A percentile compares a stretch with the other conserved stretches of the same genome.
Conservation (phyloP, 345 rosid species). For the Hevea brasiliensis region DNA sequence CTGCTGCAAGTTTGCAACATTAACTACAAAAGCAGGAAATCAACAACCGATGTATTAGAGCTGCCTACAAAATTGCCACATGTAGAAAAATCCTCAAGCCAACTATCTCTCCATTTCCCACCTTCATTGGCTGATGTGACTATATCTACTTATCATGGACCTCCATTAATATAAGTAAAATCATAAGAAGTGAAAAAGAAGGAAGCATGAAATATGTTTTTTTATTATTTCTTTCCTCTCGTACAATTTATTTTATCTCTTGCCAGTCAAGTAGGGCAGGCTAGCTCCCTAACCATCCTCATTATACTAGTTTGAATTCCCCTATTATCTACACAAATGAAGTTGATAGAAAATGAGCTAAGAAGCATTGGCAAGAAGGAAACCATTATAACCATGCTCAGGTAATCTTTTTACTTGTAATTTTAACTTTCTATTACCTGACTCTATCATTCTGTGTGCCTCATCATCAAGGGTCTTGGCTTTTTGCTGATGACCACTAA, state of each 20-base stretch:
- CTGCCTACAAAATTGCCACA: background rate
- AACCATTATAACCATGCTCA: background rate
- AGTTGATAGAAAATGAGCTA: background rate
- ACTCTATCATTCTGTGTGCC: background rate
- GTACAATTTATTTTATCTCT: background rate
- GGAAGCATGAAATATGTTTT: background rate
- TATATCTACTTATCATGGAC: background rate
- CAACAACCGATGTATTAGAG: background rate
- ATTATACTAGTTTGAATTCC: background rate
- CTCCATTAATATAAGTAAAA: background rate
- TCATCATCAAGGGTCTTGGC: background rate
- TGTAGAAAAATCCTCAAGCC: background rate
- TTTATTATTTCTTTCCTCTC: background rate
- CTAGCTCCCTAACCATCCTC: background rate
- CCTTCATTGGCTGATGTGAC: background rate
- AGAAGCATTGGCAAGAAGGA: background rate
- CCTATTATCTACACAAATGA: background rate
- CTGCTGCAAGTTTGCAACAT: too few species aligned
- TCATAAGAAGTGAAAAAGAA: background rate
- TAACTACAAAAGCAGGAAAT: background rate
- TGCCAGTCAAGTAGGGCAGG: background rate
- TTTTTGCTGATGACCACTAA: background rate
- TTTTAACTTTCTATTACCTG: background rate
- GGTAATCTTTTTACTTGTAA: background rate
- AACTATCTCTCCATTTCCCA: background rate